Evolutionary conservation across 345 rosid species (phyloP).

Genomic region (Lumnitzera racemosa): DNA sequence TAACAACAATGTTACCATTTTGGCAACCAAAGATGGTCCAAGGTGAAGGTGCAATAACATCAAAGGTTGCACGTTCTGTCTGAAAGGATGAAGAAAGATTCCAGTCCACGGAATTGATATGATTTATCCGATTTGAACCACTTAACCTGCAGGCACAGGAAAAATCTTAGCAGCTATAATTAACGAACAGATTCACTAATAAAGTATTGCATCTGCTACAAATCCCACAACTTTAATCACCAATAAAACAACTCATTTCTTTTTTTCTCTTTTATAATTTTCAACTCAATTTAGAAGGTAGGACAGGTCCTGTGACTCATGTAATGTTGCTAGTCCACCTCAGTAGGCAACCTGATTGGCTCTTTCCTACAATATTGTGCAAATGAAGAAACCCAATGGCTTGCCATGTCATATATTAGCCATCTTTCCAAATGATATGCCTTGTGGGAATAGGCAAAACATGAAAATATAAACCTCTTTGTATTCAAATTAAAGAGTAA

Average conservation of each 20-base stretch:
- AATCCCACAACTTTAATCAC: not conserved
- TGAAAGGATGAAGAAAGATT: constrained; percentile 44
- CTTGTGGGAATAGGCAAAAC: not conserved
- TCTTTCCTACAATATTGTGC: no score
- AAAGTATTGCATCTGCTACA: not conserved
- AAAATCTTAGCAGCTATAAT: constrained; percentile 1
- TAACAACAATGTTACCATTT: constrained; percentile 42
- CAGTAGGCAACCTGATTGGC: no score
- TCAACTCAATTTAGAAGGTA: no score
- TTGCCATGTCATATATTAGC: not conserved
- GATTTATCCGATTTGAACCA: constrained; percentile 45
- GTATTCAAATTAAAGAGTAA: not conserved
- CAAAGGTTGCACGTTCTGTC: constrained; percentile 54
- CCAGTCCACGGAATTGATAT: constrained; percentile 61
- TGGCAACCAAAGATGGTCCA: constrained; percentile 97
- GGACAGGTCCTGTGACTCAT: no score
- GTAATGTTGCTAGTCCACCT: no score
- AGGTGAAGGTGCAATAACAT: constrained; percentile 89
- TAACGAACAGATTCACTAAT: not conserved
- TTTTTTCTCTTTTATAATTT: no score
- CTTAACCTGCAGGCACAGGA: constrained; percentile 36
- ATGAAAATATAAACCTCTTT: not conserved
- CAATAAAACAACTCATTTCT: not conserved
- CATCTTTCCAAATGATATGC: not conserved
- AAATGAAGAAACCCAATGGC: no score